Percentiles rank a stretch among this genome's conserved stretches.
These are phyloP conservation scores for Letharia lupina DNA, from an alignment of 495 filamentous ascomycete species.

Conservation along the genomic window DNA sequence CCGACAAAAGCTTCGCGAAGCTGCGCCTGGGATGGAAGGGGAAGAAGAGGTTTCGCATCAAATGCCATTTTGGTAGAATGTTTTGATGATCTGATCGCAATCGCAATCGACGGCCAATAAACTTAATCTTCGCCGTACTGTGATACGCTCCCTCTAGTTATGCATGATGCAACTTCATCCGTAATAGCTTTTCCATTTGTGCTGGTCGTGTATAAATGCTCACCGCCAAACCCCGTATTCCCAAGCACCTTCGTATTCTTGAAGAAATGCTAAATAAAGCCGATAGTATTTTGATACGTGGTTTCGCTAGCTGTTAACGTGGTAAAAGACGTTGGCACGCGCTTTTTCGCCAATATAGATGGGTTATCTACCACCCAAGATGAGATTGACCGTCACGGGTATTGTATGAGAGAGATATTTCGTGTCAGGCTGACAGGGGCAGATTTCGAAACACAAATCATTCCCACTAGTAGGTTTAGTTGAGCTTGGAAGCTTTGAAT, in stretches of 20 bases:
- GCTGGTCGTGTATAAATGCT: not conserved
- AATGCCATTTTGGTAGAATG: not conserved
- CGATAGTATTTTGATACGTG: not conserved
- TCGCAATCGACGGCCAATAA: not conserved
- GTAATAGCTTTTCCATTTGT: too few species aligned
- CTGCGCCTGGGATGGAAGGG: slow-evolving; percentile 26
- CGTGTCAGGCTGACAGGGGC: not conserved
- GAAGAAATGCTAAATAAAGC: not conserved
- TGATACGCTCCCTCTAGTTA: not conserved
- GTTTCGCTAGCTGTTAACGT: not conserved
- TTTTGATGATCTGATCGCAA: not conserved
- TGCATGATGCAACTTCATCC: not conserved
- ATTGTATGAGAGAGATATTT: not conserved
- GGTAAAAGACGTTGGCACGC: not conserved
- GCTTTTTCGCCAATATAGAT: not conserved
- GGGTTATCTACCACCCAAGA: not conserved
- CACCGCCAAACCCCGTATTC: not conserved
- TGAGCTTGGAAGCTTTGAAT: not conserved
- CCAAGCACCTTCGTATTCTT: not conserved
- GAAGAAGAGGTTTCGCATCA: not conserved
- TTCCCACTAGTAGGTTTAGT: not conserved
- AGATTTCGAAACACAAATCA: not conserved
- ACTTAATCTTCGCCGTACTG: not conserved
- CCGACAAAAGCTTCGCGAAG: slow-evolving; percentile 48
- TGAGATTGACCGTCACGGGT: not conserved